Evolutionary conservation across 2,329 filamentous ascomycete genomes (phyloP), one percentile per base, ranked within the genome.

Genomic region (Aspergillus luchuensis): DNA sequence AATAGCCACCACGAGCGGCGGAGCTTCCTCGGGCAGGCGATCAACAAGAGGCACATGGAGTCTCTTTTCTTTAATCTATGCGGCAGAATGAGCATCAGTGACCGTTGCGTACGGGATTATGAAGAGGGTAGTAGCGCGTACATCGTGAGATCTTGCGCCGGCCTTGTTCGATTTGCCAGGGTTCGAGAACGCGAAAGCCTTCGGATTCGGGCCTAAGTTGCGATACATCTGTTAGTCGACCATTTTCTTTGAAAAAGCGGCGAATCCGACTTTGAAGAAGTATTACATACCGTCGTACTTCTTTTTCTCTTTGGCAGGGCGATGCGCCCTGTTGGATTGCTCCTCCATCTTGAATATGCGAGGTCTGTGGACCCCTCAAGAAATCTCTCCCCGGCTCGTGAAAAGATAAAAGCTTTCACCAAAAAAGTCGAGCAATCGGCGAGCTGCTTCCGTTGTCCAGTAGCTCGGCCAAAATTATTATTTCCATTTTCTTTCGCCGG

Each of bases 11-110:
- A 99, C 88, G 61, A 96, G 87, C 60, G 95, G 95, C 25, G 95
- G 93, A 15, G 95, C 91, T 80, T 98, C 95, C 78, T 98, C 94
- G 66, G 95, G 94, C 28, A 98, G 83, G 68, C 96, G 89, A 82
- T 99, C 95, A 80, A 98, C 91, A 75, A 97, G 90, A 48, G 95
- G 95, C 17, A 99, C 95, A 83, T 99, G 96, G 41, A 98, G 84
- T 61, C 94, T 87, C 79, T 96, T 97, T 79, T 99, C 96, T 84
- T 92, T 95, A 78, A 97, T 88, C 90, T 93, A 72, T 11, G 62
- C 11, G 36, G 21, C 55, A n/a, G 39, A 38, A 23, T 49, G 41
- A 11, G 13, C 1, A 38, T 72, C 56, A 72, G 67, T 4, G 23
- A 58, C n/a, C 5, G 28, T 47, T 17, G 41, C 33, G 21, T 15